phyloP scores from a whole-genome alignment of 306 rosid species.

The Sicyos baderoa region DNA sequence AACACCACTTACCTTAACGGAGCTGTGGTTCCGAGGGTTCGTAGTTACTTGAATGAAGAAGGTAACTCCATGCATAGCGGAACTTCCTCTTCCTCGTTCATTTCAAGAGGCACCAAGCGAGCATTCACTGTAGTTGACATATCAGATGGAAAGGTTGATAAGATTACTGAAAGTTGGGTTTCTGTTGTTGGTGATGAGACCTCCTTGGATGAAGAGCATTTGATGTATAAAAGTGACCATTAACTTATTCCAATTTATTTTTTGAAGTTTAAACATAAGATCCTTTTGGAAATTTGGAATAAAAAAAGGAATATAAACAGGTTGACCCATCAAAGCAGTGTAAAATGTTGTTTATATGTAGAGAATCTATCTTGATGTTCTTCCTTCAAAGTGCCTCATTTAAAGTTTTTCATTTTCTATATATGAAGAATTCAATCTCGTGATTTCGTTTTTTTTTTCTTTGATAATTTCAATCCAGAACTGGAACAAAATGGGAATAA shows the following conservation, averaged over 20 bases:
- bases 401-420: not conserved
- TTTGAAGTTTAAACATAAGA: not conserved
- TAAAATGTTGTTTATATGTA: not conserved
- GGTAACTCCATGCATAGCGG: slow-evolving; percentile 24
- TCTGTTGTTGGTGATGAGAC: slow-evolving; percentile 51
- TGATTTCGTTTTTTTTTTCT: too few relatives aligned
- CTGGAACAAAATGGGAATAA: too few relatives aligned
- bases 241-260: slow-evolving; percentile 2
- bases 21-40: slow-evolving; percentile 78
- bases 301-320: not conserved
- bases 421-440: not conserved
- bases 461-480: too few relatives aligned
- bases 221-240: slow-evolving; percentile 32
- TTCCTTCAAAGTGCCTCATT: not conserved
- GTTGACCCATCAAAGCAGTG: not conserved
- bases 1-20: slow-evolving; percentile 67
- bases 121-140: slow-evolving; percentile 68
- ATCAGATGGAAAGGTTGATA: slow-evolving; percentile 44
- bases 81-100: slow-evolving; percentile 24
- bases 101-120: slow-evolving; percentile 41
- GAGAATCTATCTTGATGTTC: not conserved
- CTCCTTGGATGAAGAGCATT: slow-evolving; percentile 45
- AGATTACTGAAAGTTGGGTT: slow-evolving; percentile 68
- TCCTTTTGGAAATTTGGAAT: not conserved
- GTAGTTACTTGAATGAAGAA: slow-evolving; percentile 29